phyloP scores from a whole-genome alignment of 1,284 basidiomycete species.

The Marasmius oreades region DNA sequence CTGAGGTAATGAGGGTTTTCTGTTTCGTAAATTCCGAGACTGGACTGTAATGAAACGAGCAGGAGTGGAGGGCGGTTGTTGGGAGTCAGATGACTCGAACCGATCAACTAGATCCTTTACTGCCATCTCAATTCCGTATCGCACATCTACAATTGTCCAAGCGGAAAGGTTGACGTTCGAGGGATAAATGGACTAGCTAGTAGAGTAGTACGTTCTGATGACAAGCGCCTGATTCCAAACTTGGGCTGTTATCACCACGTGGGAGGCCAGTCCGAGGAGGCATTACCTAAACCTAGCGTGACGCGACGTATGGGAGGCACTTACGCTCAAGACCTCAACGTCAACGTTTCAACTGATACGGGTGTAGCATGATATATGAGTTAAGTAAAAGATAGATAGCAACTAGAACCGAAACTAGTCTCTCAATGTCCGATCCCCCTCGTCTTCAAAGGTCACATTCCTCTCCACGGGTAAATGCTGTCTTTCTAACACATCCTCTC shows the following conservation, averaged over 20 bases:
- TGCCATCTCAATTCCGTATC: not conserved
- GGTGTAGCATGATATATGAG: too few species aligned
- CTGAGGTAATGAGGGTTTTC: not conserved
- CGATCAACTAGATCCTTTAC: conserved; percentile 3
- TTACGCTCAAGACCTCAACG: too few species aligned
- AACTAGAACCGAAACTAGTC: too few species aligned
- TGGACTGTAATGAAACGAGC: conserved; percentile 31
- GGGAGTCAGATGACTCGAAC: not conserved
- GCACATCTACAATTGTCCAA: not conserved
- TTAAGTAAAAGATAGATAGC: too few species aligned
- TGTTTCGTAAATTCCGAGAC: not conserved
- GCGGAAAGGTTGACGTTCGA: not conserved
- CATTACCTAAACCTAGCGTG: too few species aligned
- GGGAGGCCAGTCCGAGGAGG: too few species aligned
- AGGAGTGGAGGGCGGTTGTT: conserved; percentile 23
- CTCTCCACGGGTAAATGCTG: conserved; percentile 30
- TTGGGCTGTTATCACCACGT: too few species aligned
- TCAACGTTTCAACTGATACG: too few species aligned
- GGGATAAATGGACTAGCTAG: too few species aligned
- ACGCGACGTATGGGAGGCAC: too few species aligned
- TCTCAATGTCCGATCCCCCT: not conserved
- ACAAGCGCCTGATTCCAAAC: too few species aligned
- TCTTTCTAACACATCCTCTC: conserved; percentile 44
- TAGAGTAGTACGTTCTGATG: too few species aligned
- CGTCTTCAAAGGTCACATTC: not conserved